These are phyloP conservation scores for Fusarium pseudonygamai DNA, from an alignment of 2,329 filamentous ascomycete species.

Conservation along the genomic window DNA sequence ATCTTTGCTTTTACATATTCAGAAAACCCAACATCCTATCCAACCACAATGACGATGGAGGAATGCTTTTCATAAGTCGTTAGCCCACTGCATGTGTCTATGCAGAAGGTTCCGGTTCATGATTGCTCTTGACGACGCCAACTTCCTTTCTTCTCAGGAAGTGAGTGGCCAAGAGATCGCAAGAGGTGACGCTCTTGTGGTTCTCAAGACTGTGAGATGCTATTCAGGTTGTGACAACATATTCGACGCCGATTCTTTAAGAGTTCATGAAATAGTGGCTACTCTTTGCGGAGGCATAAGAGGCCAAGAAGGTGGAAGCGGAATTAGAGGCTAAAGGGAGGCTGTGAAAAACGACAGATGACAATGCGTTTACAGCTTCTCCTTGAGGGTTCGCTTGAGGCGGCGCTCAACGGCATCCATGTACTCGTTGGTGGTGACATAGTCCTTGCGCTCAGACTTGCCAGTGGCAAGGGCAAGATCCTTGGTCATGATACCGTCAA, in stretches of 20 bases:
- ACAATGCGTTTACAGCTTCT: constrained; percentile 69
- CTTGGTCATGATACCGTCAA: constrained; percentile 99
- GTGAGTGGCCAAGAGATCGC: background rate
- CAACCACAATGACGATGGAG: constrained; percentile 31
- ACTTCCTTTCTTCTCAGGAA: constrained; percentile 10
- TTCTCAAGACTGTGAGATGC: constrained; percentile 14
- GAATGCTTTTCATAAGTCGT: constrained; percentile 36
- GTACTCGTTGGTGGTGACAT: constrained; percentile 93
- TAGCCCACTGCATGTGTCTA: constrained; percentile 25
- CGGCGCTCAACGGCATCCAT: constrained; percentile 90
- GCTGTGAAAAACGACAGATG: constrained; percentile 5
- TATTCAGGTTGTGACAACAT: constrained; percentile 25
- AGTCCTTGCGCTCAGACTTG: constrained; percentile 83
- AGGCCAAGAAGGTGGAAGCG: constrained; percentile 23
- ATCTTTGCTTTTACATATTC: constrained; percentile 33
- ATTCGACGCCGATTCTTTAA: constrained; percentile 17
- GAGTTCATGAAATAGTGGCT: constrained; percentile 22
- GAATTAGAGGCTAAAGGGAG: constrained; percentile 8
- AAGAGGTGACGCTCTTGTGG: constrained; percentile 13
- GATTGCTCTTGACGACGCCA: constrained; percentile 30
- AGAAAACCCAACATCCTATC: constrained; percentile 32
- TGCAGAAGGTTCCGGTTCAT: constrained; percentile 29
- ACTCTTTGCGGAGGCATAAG: constrained; percentile 22
- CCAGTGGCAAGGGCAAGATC: constrained; percentile 95
- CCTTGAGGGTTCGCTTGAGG: constrained; percentile 81